Conservation (phyloP, 768 basidiomycete species). For the Agrocybe pediades region DNA sequence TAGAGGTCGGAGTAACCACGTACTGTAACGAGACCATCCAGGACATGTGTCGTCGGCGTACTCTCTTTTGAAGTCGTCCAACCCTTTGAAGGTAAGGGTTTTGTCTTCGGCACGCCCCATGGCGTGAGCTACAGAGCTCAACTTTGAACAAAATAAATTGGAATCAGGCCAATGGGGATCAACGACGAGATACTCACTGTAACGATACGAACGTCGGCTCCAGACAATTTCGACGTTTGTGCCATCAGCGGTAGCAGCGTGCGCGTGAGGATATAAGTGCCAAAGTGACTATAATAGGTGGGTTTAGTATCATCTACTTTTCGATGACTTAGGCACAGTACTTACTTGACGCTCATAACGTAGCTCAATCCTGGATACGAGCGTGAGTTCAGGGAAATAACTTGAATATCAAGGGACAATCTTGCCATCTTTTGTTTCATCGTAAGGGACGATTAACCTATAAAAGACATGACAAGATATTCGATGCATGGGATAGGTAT, state of each 20-base stretch:
- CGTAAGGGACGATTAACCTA: background rate
- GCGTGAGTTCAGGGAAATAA: background rate
- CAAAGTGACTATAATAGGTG: slow-evolving; percentile 37
- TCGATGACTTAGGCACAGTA: background rate
- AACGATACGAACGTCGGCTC: slow-evolving; percentile 55
- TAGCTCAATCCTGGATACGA: slow-evolving; percentile 3
- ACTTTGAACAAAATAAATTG: background rate
- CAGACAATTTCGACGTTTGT: slow-evolving; percentile 40
- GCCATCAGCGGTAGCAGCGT: slow-evolving; percentile 49
- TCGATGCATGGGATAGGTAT: background rate
- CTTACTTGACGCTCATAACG: slow-evolving; percentile 14
- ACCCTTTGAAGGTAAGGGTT: slow-evolving; percentile 5
- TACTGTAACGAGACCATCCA: slow-evolving; percentile 15
- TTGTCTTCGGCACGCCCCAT: slow-evolving; percentile 3
- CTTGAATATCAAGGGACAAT: background rate
- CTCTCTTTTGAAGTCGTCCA: slow-evolving; percentile 13
- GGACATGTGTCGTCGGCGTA: slow-evolving; percentile 12
- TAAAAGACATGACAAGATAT: background rate
- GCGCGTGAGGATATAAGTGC: slow-evolving; percentile 47
- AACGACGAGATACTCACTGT: slow-evolving; percentile 33
- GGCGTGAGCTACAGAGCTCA: slow-evolving; percentile 7
- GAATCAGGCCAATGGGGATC: background rate
- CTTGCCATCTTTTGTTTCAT: slow-evolving; percentile 1
- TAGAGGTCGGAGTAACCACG: background rate
- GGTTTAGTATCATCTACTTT: too few relatives aligned